phyloP scores from a whole-genome alignment of 352 stramenopile genomes.

The Vaucheria bursata region DNA sequence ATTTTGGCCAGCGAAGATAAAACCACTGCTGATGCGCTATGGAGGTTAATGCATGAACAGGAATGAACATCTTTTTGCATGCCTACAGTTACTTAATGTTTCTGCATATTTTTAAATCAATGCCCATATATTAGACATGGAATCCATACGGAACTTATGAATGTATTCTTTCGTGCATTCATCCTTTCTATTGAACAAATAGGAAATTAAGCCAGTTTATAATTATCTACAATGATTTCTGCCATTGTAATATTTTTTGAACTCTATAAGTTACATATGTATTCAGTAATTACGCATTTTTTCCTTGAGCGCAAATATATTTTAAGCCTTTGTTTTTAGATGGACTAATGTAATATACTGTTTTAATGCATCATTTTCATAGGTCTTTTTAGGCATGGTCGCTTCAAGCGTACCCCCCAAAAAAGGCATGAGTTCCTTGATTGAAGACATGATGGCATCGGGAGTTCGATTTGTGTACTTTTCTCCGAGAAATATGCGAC shows the following conservation, averaged over 20 bases:
- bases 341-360: neutral
- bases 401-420: constrained; percentile 85
- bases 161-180: neutral
- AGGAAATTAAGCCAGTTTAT: neutral
- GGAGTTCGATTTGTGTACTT: constrained; percentile 98
- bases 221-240: neutral
- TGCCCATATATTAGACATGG: neutral
- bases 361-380: constrained; percentile 63
- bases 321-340: neutral
- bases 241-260: neutral
- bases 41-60: constrained; percentile 46
- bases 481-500: constrained; percentile 94
- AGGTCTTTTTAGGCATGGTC: constrained; percentile 95
- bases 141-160: neutral
- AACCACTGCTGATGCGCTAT: constrained; percentile 25
- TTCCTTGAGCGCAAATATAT: no score
- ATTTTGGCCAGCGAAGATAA: neutral
- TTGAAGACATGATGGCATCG: constrained; percentile 83
- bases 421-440: constrained; percentile 82
- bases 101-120: neutral
- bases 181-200: neutral
- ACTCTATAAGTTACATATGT: no score
- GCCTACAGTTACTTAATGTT: neutral
- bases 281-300: no score
- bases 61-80: constrained; percentile 44